phyloP scores from a whole-genome alignment of 805 yeast species.

The Wickerhamomyces canadensis region DNA sequence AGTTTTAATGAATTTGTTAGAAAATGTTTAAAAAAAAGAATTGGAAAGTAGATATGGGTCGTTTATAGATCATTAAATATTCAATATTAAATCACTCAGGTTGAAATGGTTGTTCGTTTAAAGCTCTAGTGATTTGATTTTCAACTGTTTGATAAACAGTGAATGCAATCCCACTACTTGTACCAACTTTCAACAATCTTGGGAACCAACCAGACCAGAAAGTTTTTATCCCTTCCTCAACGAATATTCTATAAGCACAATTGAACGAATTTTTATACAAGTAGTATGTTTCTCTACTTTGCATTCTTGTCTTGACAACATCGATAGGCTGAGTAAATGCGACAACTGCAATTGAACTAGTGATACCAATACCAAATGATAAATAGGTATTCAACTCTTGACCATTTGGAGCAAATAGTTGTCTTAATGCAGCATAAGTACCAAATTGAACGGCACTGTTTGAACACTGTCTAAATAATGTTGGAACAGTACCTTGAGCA shows the following conservation, averaged over 20 bases:
- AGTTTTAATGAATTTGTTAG: background rate
- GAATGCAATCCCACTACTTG: conserved; percentile 66
- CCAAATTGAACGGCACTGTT: conserved; percentile 82
- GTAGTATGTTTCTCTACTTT: conserved; percentile 59
- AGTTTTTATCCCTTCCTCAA: conserved; percentile 39
- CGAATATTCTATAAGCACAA: conserved; percentile 43
- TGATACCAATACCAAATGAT: conserved; percentile 43
- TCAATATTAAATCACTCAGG: conserved; percentile 13
- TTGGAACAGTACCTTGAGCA: conserved; percentile 78
- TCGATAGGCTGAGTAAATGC: conserved; percentile 84
- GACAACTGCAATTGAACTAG: conserved; percentile 69
- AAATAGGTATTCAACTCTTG: conserved; percentile 30
- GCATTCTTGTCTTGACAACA: conserved; percentile 82
- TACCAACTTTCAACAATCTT: conserved; percentile 61
- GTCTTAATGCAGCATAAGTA: conserved; percentile 73
- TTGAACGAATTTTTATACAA: conserved; percentile 58
- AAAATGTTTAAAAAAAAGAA: no score
- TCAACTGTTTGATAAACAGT: conserved; percentile 57
- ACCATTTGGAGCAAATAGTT: conserved; percentile 52
- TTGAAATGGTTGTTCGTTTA: conserved; percentile 33
- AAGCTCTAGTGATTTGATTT: conserved; percentile 33
- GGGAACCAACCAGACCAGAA: conserved; percentile 62
- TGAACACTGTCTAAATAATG: conserved; percentile 71
- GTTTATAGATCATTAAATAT: no score
- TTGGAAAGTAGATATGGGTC: no score